Evolutionary conservation across 2,329 filamentous ascomycete genomes (phyloP), one percentile per base, ranked within the genome.

Genomic region (Cercospora citrullina): DNA sequence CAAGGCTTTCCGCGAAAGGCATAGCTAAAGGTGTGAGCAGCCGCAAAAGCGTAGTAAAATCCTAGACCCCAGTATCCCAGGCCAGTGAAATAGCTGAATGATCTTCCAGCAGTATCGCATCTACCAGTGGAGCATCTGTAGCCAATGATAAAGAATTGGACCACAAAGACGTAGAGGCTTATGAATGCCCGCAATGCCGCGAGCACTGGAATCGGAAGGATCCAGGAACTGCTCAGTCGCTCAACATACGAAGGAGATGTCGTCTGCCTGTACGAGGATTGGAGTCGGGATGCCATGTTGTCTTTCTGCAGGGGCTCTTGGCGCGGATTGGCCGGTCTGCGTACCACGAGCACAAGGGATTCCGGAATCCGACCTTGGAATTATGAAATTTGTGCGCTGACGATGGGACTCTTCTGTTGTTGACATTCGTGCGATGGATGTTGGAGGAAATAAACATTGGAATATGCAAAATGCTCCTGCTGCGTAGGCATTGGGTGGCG

Each of bases 21-120:
- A 80, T 94, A 95, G 59, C 84, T 85, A 63, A 87, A 81, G 5
- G 91, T 93, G 81, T 96, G 92, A 18, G 87, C 70, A 18, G 90
- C 84, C 1, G 90, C 84, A 75, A 89, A 81, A 66, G 89, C 83
- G 77, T 90, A 90, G 83, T 96, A 96, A 81, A 94, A 94, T 26
- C 87, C 89, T 39, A 94, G 81, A 1, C 91, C 91, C 91, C 91
- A 95, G 84, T 90, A 95, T 9, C 90, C 92, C 67, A 95, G 82
- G 75, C 89, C 84, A 30, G 93, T 96, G 82, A 96, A 96, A 84
- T 88, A 96, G 74, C 89, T 92, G 82, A 96, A 95, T 57, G 85
- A 85, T 57, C 83, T 79, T 63, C 83, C 81, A 28, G 87, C 85
- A 1, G 75, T 76, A 36, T 76, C 71, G 76, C 84, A 85, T 60